Conservation (phyloP, 495 filamentous ascomycete species). For the Penicillium salamii region DNA sequence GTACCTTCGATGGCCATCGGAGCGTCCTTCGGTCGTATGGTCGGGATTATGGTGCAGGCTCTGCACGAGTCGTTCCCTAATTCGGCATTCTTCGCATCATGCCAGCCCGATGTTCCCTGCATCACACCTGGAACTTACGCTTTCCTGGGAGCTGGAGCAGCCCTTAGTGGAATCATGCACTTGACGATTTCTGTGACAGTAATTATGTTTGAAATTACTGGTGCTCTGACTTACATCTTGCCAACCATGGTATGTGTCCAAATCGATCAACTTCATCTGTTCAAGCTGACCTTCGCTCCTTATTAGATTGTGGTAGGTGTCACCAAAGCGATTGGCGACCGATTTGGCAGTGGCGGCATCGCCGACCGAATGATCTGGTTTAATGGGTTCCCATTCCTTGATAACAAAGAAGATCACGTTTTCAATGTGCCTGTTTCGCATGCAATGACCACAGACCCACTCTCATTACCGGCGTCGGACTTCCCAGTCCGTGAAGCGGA, state of each 20-base stretch:
- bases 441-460: constrained; percentile 77
- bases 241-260: constrained; percentile 74
- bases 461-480: constrained; percentile 72
- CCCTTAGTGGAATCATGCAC: constrained; percentile 97
- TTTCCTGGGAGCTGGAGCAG: constrained; percentile 89
- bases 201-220: constrained; percentile 97
- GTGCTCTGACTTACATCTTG: constrained; percentile 90
- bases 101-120: constrained; percentile 88
- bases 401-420: constrained; percentile 97
- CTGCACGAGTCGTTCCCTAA: constrained; percentile 79
- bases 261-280: neutral
- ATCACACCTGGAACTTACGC: constrained; percentile 97
- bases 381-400: constrained; percentile 95
- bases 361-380: constrained; percentile 99
- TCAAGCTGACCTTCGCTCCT: constrained; percentile 17
- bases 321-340: constrained; percentile 88
- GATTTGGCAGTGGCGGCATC: constrained; percentile 93
- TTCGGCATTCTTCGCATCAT: constrained; percentile 81
- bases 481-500: constrained; percentile 73
- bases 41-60: constrained; percentile 92
- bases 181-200: constrained; percentile 95
- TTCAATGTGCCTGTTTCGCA: constrained; percentile 94
- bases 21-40: constrained; percentile 85
- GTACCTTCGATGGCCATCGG: constrained; percentile 98
- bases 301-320: constrained; percentile 86